Conservation (phyloP, 192 early-diverging fungal genomes). For the Coemansia sp. region DNA sequence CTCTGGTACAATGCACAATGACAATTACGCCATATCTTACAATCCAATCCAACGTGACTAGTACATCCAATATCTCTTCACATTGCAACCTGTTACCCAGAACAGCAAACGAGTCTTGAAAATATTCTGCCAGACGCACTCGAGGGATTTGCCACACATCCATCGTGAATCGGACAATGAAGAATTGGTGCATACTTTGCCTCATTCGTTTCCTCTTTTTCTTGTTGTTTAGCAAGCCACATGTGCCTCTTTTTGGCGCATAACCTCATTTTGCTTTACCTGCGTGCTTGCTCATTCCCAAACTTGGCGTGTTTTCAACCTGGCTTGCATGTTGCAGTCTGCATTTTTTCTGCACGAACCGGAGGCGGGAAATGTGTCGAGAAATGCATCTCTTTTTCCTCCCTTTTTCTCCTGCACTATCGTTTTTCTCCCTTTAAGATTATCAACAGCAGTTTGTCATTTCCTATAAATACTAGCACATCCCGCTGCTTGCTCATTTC, state of each 20-base stretch:
- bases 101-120: too few relatives aligned
- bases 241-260: conserved; percentile 12
- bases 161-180: background rate
- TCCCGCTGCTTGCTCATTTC: background rate
- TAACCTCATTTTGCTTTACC: conserved; percentile 11
- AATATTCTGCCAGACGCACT: too few relatives aligned
- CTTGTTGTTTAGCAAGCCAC: conserved; percentile 13
- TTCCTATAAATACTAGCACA: background rate
- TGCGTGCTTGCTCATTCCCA: conserved; percentile 6
- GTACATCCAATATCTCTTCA: too few relatives aligned
- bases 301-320: conserved; percentile 11
- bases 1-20: background rate
- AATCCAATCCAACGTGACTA: too few relatives aligned
- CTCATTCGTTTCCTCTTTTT: conserved; percentile 6
- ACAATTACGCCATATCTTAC: too few relatives aligned
- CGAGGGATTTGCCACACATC: background rate
- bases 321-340: conserved; percentile 9
- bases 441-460: background rate
- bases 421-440: background rate
- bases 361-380: background rate
- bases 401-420: background rate
- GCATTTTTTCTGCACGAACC: conserved; percentile 19
- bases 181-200: background rate
- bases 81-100: too few relatives aligned
- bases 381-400: background rate